Evolutionary conservation across 768 basidiomycete genomes (phyloP).

Genomic region (Lentinula lateritia): DNA sequence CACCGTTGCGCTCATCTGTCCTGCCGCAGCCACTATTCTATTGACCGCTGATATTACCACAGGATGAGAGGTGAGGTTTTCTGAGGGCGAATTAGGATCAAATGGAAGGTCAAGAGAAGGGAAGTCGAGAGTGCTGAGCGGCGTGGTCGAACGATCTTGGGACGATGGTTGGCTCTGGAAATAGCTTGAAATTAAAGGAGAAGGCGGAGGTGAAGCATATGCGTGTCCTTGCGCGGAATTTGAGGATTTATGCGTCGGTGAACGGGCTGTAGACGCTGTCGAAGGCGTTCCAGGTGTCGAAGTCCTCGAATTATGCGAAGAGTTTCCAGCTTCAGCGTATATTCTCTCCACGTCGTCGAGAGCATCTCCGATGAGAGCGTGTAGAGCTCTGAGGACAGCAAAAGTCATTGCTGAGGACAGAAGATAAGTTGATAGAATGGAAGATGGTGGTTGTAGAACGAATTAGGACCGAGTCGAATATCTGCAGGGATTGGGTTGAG

Average conservation of each 20-base stretch:
- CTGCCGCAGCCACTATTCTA: slow-evolving; percentile 63
- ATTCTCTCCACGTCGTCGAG: slow-evolving; percentile 63
- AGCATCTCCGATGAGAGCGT: slow-evolving; percentile 62
- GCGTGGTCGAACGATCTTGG: slow-evolving; percentile 3
- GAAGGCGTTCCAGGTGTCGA: slow-evolving; percentile 9
- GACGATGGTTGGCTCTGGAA: not conserved
- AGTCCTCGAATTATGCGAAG: slow-evolving; percentile 3
- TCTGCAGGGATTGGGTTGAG: not conserved
- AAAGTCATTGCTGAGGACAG: slow-evolving; percentile 44
- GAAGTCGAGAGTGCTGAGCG: slow-evolving; percentile 41
- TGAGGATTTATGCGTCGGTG: slow-evolving; percentile 10
- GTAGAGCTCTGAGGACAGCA: slow-evolving; percentile 55
- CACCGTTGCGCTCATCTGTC: slow-evolving; percentile 59
- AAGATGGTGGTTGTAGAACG: not conserved
- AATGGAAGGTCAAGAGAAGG: slow-evolving; percentile 49
- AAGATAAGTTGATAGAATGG: not conserved
- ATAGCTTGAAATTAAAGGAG: slow-evolving; percentile 17
- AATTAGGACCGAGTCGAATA: not conserved
- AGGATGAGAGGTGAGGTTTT: slow-evolving; percentile 56
- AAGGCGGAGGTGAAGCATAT: slow-evolving; percentile 25
- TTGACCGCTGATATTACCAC: slow-evolving; percentile 54
- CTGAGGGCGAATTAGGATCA: slow-evolving; percentile 39
- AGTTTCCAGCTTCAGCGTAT: slow-evolving; percentile 31
- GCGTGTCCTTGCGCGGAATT: slow-evolving; percentile 14
- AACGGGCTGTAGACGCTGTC: slow-evolving; percentile 16